Percentiles rank a stretch among this genome's conserved stretches.
phyloP scores from a whole-genome alignment of 1,284 basidiomycete genomes.

The Moesziomyces sp. region DNA sequence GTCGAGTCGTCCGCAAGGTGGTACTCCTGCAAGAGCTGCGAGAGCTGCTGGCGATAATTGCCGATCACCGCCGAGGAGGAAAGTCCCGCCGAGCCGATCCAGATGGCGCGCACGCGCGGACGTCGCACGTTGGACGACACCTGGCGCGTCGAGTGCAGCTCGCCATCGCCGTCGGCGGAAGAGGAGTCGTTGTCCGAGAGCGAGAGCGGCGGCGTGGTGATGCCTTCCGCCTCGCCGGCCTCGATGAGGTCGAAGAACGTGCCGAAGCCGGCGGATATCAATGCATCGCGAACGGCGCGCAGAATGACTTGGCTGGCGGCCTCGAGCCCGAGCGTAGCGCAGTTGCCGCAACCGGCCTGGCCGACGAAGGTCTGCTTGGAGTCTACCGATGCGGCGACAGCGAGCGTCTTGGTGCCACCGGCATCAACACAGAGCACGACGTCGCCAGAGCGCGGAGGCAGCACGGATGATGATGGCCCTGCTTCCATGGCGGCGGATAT shows the following conservation, averaged over 20 bases:
- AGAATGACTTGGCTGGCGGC: constrained; percentile 42
- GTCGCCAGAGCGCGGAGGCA: constrained; percentile 16
- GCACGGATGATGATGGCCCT: constrained; percentile 18
- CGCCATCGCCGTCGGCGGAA: constrained; percentile 26
- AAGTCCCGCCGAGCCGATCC: constrained; percentile 42
- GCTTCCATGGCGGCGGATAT: constrained; percentile 15
- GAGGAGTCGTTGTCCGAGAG: constrained; percentile 37
- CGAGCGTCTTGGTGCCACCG: constrained; percentile 50
- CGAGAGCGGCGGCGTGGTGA: constrained; percentile 44
- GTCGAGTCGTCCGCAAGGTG: constrained; percentile 32
- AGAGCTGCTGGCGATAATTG: constrained; percentile 30
- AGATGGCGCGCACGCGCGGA: constrained; percentile 39
- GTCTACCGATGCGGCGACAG: constrained; percentile 26
- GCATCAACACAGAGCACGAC: constrained; percentile 49
- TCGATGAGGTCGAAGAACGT: constrained; percentile 50
- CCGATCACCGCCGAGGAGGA: constrained; percentile 31
- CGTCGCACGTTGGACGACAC: not conserved
- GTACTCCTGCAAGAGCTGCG: constrained; percentile 28
- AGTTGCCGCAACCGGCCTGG: constrained; percentile 50
- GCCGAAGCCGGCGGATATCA: constrained; percentile 36
- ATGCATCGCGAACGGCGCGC: constrained; percentile 32
- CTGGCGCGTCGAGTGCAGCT: constrained; percentile 2
- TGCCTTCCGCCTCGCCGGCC: constrained; percentile 38
- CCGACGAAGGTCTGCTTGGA: constrained; percentile 33
- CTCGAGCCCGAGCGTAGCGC: constrained; percentile 41